A percentile compares a stretch with the other conserved stretches of the same genome.
Evolutionary conservation across 2,329 filamentous ascomycete genomes (phyloP).

Genomic region (Helicocarpus griseus): DNA sequence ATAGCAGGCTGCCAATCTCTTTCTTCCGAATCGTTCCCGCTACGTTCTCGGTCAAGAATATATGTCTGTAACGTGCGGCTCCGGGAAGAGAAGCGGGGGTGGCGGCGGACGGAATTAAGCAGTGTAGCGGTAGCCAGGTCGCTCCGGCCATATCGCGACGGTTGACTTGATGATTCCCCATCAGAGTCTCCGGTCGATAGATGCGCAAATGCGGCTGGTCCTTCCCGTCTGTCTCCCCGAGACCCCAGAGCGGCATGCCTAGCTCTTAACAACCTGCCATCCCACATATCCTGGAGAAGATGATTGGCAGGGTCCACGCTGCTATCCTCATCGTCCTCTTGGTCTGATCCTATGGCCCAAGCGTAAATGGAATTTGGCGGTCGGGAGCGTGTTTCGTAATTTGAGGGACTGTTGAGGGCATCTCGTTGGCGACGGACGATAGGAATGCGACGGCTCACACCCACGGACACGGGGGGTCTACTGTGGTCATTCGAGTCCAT

Average conservation of each 20-base stretch:
- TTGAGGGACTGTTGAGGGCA: conserved; percentile 35
- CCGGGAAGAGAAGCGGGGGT: conserved; percentile 26
- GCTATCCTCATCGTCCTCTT: conserved; percentile 19
- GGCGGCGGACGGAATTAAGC: conserved; percentile 31
- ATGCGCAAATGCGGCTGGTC: conserved; percentile 14
- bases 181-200: conserved; percentile 16
- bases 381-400: conserved; percentile 47
- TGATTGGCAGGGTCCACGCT: conserved; percentile 17
- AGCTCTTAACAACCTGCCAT: conserved; percentile 15
- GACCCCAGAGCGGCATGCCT: conserved; percentile 11
- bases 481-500: conserved; percentile 28
- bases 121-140: conserved; percentile 26
- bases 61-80: conserved; percentile 32
- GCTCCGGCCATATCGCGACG: conserved; percentile 16
- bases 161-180: background rate
- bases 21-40: conserved; percentile 14
- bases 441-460: conserved; percentile 35
- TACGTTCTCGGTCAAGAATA: conserved; percentile 27
- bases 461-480: conserved; percentile 20
- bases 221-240: conserved; percentile 21
- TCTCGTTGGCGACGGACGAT: conserved; percentile 32
- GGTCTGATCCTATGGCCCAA: conserved; percentile 45
- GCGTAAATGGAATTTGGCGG: conserved; percentile 48
- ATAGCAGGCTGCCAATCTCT: conserved; percentile 7
- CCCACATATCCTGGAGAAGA: conserved; percentile 20